Percentiles rank a stretch among this genome's conserved stretches.
These are phyloP conservation scores for Pythium brachiatum DNA, from an alignment of 352 stramenopile species.

Conservation along the genomic window DNA sequence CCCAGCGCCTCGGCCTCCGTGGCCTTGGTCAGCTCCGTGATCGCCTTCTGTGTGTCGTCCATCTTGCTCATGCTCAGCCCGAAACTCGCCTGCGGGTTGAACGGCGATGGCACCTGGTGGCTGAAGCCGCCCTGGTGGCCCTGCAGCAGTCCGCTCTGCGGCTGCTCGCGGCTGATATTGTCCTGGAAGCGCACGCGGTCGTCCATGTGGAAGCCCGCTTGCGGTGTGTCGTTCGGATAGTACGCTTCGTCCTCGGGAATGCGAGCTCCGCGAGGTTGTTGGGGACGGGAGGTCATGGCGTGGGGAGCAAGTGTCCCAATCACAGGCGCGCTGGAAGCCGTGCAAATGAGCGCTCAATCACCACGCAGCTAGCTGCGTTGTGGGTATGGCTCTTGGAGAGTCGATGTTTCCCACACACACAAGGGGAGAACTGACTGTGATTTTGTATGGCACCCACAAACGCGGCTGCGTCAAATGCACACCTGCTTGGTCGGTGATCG, in stretches of 20 bases:
- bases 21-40: slow-evolving; percentile 67
- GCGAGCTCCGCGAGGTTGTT: slow-evolving; percentile 1
- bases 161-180: slow-evolving; percentile 11
- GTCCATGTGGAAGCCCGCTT: slow-evolving; percentile 1
- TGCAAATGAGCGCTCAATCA: background rate
- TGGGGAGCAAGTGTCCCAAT: background rate
- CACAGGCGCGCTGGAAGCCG: background rate
- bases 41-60: slow-evolving; percentile 47
- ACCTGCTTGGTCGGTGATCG: background rate
- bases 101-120: slow-evolving; percentile 9
- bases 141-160: slow-evolving; percentile 10
- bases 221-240: slow-evolving; percentile 19
- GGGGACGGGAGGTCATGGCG: slow-evolving; percentile 13
- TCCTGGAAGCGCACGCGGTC: slow-evolving; percentile 16
- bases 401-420: background rate
- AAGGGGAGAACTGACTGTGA: background rate
- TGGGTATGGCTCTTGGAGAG: too few species aligned
- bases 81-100: slow-evolving; percentile 23
- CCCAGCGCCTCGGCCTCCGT: slow-evolving; percentile 45
- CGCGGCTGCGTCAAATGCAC: background rate
- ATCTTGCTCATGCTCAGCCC: slow-evolving; percentile 12
- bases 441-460: slow-evolving; percentile 4
- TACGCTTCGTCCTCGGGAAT: slow-evolving; percentile 29
- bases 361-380: background rate
- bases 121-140: slow-evolving; percentile 14